Evolutionary conservation across 495 filamentous ascomycete genomes (phyloP).

Genomic region (Staphylotrichum tortipilum): DNA sequence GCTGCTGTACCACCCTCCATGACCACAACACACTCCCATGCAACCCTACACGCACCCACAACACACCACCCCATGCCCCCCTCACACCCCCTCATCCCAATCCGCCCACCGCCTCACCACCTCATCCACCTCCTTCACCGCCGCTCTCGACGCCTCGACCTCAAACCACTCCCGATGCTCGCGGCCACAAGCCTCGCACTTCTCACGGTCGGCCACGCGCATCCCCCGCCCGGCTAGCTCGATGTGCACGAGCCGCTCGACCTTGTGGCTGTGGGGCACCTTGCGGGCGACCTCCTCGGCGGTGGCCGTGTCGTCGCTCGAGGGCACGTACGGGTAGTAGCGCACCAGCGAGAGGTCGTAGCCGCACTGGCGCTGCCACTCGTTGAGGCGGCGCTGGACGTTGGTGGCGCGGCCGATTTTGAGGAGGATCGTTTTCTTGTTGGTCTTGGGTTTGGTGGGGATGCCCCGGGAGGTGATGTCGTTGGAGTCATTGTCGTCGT

Average conservation of each 20-base stretch:
- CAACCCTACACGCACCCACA: neutral
- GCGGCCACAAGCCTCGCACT: constrained; percentile 72
- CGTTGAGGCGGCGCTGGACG: constrained; percentile 80
- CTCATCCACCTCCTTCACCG: constrained; percentile 69
- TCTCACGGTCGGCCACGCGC: constrained; percentile 43
- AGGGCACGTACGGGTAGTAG: constrained; percentile 79
- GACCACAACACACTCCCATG: too few relatives aligned
- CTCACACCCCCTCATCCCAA: constrained; percentile 53
- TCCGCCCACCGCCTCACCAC: constrained; percentile 77
- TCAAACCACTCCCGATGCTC: constrained; percentile 97
- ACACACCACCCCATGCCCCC: neutral
- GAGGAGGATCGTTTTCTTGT: constrained; percentile 54
- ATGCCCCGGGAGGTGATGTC: too few relatives aligned
- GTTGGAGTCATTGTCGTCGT: neutral
- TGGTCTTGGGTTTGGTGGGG: constrained; percentile 7
- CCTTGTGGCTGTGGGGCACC: constrained; percentile 77
- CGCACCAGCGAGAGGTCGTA: constrained; percentile 78
- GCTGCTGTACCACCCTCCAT: too few relatives aligned
- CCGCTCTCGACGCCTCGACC: constrained; percentile 63
- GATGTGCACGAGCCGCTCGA: constrained; percentile 84
- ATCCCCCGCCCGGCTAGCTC: constrained; percentile 67
- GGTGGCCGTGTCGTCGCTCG: constrained; percentile 19
- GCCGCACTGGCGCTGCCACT: constrained; percentile 89
- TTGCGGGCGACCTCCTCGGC: constrained; percentile 37
- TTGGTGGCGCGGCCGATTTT: constrained; percentile 92